Percentiles rank a stretch among this genome's conserved stretches.
Conservation (phyloP, 2,329 filamentous ascomycete species). For the Moelleriella libera region DNA sequence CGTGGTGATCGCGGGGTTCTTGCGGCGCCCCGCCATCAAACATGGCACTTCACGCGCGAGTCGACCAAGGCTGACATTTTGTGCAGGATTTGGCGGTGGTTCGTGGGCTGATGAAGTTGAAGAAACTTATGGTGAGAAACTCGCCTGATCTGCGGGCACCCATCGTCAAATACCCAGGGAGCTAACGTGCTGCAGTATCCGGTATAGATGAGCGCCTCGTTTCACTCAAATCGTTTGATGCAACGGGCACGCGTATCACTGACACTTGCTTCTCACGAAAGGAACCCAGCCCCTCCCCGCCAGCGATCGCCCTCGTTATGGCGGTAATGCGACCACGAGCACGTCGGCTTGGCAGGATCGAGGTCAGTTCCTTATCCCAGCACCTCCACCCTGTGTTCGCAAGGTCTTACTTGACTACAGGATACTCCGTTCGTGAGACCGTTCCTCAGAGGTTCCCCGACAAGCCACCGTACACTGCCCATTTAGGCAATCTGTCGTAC, state of each 20-base stretch:
- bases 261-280: conserved; percentile 8
- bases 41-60: no score
- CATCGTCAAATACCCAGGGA: no score
- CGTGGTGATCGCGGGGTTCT: conserved; percentile 18
- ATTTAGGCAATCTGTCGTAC: conserved; percentile 93
- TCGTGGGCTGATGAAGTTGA: conserved; percentile 99
- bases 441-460: conserved; percentile 64
- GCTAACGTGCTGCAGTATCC: conserved; percentile 11
- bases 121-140: conserved; percentile 58
- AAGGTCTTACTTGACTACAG: conserved; percentile 19
- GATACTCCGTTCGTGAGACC: conserved; percentile 53
- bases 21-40: conserved; percentile 9
- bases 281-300: conserved; percentile 44
- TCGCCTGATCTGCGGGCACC: neutral
- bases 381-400: neutral
- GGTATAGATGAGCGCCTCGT: conserved; percentile 14
- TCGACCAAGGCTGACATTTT: neutral
- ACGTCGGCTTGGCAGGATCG: conserved; percentile 27
- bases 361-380: conserved; percentile 17
- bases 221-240: neutral
- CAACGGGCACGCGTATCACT: no score
- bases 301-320: conserved; percentile 27
- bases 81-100: conserved; percentile 40
- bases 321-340: conserved; percentile 13
- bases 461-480: conserved; percentile 88